Percentiles rank a stretch among this genome's conserved stretches.
phyloP scores from a whole-genome alignment of 139 green algal species.

The Closterium sp. region DNA sequence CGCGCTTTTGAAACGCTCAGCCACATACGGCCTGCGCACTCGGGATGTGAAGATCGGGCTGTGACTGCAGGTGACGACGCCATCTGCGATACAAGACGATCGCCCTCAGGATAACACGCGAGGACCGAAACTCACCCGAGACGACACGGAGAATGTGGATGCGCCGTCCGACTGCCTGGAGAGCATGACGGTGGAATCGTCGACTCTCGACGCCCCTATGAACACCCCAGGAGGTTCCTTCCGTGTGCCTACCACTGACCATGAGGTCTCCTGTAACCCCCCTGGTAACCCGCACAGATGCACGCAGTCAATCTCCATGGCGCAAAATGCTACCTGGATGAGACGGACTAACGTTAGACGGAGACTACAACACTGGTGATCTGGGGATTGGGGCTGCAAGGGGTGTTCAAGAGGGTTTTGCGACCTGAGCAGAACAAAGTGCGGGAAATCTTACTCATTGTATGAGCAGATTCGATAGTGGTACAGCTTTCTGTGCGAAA shows the following conservation, averaged over 20 bases:
- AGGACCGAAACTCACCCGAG: neutral
- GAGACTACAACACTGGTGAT: neutral
- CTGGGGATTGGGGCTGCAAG: too few species aligned
- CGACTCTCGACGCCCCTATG: neutral
- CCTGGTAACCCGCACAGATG: neutral
- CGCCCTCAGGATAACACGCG: neutral
- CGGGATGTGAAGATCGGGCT: too few species aligned
- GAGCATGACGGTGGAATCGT: neutral
- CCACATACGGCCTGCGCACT: too few species aligned
- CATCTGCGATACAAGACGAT: neutral
- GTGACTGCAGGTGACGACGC: too few species aligned
- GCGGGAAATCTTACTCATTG: neutral
- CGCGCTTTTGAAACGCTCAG: too few species aligned
- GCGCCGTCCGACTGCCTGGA: neutral
- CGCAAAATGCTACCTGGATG: neutral
- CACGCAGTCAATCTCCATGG: neutral
- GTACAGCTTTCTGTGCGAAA: neutral
- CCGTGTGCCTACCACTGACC: neutral
- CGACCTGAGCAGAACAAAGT: neutral
- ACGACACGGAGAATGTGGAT: neutral
- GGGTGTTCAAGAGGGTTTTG: neutral
- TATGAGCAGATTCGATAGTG: neutral
- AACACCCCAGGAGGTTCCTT: neutral
- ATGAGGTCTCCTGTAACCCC: neutral
- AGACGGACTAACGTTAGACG: neutral